Evolutionary conservation across 2,329 filamentous ascomycete genomes (phyloP).

Genomic region (Chrysosporium keratinophilum): DNA sequence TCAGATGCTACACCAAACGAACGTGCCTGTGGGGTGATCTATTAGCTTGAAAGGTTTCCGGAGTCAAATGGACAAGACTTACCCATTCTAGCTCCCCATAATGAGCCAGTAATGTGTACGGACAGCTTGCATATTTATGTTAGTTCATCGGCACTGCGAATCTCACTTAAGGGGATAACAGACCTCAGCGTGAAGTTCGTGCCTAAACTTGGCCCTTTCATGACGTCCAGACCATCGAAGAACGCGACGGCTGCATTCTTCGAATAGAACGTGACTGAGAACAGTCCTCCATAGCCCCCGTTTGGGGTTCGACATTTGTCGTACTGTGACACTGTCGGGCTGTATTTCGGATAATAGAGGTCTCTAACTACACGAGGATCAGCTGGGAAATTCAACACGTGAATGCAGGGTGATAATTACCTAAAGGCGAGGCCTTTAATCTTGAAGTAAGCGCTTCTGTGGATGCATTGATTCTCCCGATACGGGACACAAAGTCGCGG

Average conservation of each 20-base stretch:
- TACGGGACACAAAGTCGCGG: slow-evolving; percentile 74
- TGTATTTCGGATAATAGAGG: slow-evolving; percentile 79
- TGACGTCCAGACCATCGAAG: slow-evolving; percentile 74
- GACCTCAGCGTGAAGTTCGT: slow-evolving; percentile 85
- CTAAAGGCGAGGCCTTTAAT: slow-evolving; percentile 48
- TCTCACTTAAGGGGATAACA: slow-evolving; percentile 13
- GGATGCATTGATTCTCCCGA: slow-evolving; percentile 74
- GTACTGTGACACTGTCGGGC: slow-evolving; percentile 59
- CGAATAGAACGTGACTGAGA: slow-evolving; percentile 70
- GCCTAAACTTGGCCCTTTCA: slow-evolving; percentile 87
- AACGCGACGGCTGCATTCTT: slow-evolving; percentile 65
- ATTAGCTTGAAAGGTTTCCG: not conserved
- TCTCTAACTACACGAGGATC: slow-evolving; percentile 51
- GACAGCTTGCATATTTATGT: slow-evolving; percentile 45
- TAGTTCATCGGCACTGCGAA: not conserved
- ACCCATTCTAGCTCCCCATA: slow-evolving; percentile 87
- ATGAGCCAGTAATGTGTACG: slow-evolving; percentile 85
- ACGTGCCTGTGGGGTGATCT: slow-evolving; percentile 44
- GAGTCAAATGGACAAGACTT: slow-evolving; percentile 23
- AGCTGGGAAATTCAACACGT: not conserved
- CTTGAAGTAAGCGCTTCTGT: slow-evolving; percentile 72
- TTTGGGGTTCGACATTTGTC: slow-evolving; percentile 62
- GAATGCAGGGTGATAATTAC: slow-evolving; percentile 25
- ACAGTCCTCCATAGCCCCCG: slow-evolving; percentile 79
- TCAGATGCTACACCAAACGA: slow-evolving; percentile 68